Evolutionary conservation across 345 rosid species (phyloP).

Genomic region (Viola odorata): DNA sequence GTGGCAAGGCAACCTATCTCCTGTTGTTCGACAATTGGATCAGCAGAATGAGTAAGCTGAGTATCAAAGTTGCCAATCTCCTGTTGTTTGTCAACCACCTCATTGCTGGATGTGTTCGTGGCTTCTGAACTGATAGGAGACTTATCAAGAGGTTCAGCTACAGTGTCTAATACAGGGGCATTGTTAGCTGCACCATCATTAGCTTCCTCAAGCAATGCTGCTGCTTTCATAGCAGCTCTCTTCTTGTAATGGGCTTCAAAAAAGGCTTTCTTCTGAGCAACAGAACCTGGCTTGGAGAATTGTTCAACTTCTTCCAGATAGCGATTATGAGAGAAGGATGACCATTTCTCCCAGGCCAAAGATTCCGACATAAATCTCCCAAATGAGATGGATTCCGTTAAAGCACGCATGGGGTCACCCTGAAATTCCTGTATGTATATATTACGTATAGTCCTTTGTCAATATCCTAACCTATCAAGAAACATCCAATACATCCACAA

Average conservation of each 20-base stretch:
- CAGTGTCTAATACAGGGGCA: constrained; percentile 18
- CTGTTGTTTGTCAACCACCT: constrained; percentile 14
- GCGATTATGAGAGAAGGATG: constrained; percentile 83
- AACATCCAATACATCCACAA: background rate
- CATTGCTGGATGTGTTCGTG: constrained; percentile 6
- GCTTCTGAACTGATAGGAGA: constrained; percentile 15
- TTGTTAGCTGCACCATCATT: constrained; percentile 5
- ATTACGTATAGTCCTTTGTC: background rate
- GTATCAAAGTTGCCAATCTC: constrained; percentile 16
- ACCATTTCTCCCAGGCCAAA: constrained; percentile 86
- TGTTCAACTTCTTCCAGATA: constrained; percentile 85
- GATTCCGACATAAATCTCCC: constrained; percentile 84
- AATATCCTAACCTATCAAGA: background rate
- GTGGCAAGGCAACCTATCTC: constrained; percentile 17
- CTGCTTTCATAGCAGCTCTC: constrained; percentile 59
- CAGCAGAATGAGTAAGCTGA: constrained; percentile 18
- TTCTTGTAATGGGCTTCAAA: constrained; percentile 84
- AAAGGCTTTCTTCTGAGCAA: constrained; percentile 83
- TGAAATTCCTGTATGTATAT: constrained; percentile 23
- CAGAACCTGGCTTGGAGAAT: constrained; percentile 78
- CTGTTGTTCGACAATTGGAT: constrained; percentile 12
- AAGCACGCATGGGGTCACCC: constrained; percentile 52
- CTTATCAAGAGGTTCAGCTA: background rate
- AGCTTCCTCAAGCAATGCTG: constrained; percentile 32
- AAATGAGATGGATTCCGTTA: constrained; percentile 74